Conservation (phyloP, 495 filamentous ascomycete genomes). For the Articulospora tetracladia region DNA sequence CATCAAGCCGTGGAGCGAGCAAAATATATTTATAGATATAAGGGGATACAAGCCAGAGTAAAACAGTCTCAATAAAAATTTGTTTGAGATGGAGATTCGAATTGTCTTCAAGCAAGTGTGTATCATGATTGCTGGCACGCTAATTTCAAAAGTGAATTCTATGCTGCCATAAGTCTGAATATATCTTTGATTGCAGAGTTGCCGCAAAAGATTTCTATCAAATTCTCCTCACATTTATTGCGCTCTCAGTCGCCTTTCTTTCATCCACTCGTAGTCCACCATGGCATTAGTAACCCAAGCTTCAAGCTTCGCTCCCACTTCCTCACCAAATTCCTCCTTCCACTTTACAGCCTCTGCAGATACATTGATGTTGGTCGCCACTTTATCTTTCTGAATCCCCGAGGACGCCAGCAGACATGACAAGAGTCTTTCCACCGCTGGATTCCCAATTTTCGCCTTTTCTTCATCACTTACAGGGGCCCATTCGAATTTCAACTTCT, state of each 20-base stretch:
- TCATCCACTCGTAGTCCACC: conserved; percentile 45
- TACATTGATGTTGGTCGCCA: conserved; percentile 32
- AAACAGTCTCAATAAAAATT: too few species aligned
- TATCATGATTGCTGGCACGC: too few species aligned
- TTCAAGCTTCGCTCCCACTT: conserved; percentile 31
- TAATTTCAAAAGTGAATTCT: too few species aligned
- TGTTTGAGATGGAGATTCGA: too few species aligned
- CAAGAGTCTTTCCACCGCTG: conserved; percentile 22
- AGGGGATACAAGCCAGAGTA: too few species aligned
- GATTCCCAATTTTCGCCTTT: not conserved
- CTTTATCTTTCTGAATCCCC: conserved; percentile 35
- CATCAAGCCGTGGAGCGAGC: too few species aligned
- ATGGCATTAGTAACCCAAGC: conserved; percentile 35
- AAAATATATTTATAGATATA: too few species aligned
- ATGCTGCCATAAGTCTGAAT: too few species aligned
- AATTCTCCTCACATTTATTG: not conserved
- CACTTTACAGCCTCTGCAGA: conserved; percentile 39
- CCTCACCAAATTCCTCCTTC: conserved; percentile 43
- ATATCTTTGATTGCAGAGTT: too few species aligned
- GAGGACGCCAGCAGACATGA: conserved; percentile 31
- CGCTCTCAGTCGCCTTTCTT: conserved; percentile 26
- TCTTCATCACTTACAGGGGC: conserved; percentile 21
- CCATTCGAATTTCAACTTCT: conserved; percentile 37
- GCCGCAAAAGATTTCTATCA: too few species aligned
- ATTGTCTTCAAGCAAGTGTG: too few species aligned